Percentiles rank a stretch among this genome's conserved stretches.
Conservation (phyloP, 2,329 filamentous ascomycete genomes). For the Fusarium nematophilum region DNA sequence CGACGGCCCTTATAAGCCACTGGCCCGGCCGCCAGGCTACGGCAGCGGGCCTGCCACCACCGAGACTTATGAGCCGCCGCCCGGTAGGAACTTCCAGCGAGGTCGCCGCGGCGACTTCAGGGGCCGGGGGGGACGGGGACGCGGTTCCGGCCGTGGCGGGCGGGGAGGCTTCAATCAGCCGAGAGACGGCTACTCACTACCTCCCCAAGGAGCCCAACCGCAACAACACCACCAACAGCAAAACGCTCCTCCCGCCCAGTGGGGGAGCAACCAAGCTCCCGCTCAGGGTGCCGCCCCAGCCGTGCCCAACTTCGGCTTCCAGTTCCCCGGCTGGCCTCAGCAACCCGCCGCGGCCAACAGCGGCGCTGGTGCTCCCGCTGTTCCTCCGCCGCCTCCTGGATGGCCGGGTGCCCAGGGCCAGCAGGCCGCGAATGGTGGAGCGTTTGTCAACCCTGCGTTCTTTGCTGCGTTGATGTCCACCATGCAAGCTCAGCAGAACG, state of each 20-base stretch:
- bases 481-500: constrained; percentile 51
- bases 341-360: constrained; percentile 37
- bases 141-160: constrained; percentile 54
- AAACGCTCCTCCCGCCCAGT: constrained; percentile 27
- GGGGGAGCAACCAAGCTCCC: constrained; percentile 27
- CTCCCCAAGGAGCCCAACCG: constrained; percentile 47
- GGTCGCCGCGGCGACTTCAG: constrained; percentile 59
- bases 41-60: constrained; percentile 59
- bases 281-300: constrained; percentile 36
- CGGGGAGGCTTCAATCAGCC: constrained; percentile 49
- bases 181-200: constrained; percentile 56
- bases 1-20: constrained; percentile 77
- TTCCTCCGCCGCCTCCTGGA: constrained; percentile 56
- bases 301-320: constrained; percentile 55
- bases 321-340: constrained; percentile 57
- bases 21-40: constrained; percentile 75
- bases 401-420: constrained; percentile 48
- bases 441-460: constrained; percentile 69
- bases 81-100: constrained; percentile 48
- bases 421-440: constrained; percentile 49
- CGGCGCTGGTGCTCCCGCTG: constrained; percentile 46
- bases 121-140: constrained; percentile 57
- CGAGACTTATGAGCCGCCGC: constrained; percentile 51
- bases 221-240: constrained; percentile 55
- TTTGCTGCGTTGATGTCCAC: constrained; percentile 62